Evolutionary conservation across 129 eudicot species (phyloP), one percentile per base, ranked within the genome.

Genomic region (Flaveria ramosissima): DNA sequence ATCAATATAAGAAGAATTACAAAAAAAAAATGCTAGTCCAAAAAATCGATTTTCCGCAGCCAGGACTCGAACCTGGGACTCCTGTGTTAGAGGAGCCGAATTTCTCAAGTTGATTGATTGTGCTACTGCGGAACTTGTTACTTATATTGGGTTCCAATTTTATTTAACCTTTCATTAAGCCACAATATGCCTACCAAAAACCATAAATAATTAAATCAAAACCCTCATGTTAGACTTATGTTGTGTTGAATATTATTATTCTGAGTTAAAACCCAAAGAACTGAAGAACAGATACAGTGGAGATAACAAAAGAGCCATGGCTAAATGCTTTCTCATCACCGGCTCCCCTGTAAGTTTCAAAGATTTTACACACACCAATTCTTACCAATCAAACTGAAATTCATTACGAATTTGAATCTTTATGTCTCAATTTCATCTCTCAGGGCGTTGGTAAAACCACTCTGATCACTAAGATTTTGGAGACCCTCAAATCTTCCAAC

Each of bases 371-470:
- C 41, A 36, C 41, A 36, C 41, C 41, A 4, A 36, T 6, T 6
- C 41, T 36, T 6, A 4, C 7, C 7, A 36, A 36, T 14, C 12
- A 27, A 45, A 3, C 16, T 50, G 30, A 3, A 30, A 30, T 3
- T 30, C 0, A 30, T 30, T 30, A 3, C 5, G 36, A 32, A 43
- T 47, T n/a, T 30, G 12, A 24, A 45, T 16, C 4, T n/a, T 36
- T 36, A 36, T 36, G 41, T 8, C 41, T 36, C 41, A 36, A 19
- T 71, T 1, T 45, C 9, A 41, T n/a, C 14, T 23, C 52, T 47
- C 92, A 93, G 98, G 98, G 98, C 17, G 89, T 93, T 24, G 98
- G 98, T 16, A 93, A 93, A 80, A 92, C 98, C 56, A 93, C 95
- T 52, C 73, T 90, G 76, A 78, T 93, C 23, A 73, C 87, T 9